These are phyloP conservation scores for Sanghuangporus sanghuang DNA, from an alignment of 1,284 basidiomycete species.

Conservation along the genomic window DNA sequence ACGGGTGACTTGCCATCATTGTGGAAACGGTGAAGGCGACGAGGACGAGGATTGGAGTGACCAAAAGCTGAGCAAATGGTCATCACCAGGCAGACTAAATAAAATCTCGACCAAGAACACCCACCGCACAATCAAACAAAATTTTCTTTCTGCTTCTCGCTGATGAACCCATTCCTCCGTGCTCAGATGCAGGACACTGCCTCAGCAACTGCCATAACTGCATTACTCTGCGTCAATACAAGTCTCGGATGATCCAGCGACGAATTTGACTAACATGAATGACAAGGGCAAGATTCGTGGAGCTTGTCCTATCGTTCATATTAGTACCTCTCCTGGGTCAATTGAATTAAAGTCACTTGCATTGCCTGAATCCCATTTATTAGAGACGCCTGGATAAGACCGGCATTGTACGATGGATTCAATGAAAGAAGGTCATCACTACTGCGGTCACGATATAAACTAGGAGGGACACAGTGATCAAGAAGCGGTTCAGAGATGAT, in stretches of 20 bases:
- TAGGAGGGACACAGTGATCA: not conserved
- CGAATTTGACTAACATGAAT: constrained; percentile 5
- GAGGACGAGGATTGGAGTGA: constrained; percentile 6
- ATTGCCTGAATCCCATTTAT: constrained; percentile 16
- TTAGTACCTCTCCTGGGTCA: not conserved
- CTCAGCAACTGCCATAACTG: constrained; percentile 2
- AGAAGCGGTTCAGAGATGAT: not conserved
- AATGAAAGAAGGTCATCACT: constrained; percentile 9
- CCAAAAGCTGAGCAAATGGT: constrained; percentile 1
- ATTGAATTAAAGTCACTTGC: not conserved
- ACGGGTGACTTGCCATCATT: not conserved
- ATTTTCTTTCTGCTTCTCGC: not conserved
- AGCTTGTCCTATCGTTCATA: constrained; percentile 6
- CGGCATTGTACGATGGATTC: constrained; percentile 5
- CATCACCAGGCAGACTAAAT: not conserved
- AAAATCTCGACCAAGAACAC: not conserved
- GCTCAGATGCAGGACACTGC: not conserved
- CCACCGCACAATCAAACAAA: not conserved
- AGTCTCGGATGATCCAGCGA: not conserved
- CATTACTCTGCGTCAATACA: not conserved
- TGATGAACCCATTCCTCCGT: not conserved
- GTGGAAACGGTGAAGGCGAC: constrained; percentile 3
- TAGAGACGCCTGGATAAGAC: constrained; percentile 17
- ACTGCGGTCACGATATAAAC: constrained; percentile 16
- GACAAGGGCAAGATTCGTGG: constrained; percentile 10